A percentile compares a stretch with the other conserved stretches of the same genome.
These are phyloP conservation scores for Cryptosporidium sp. DNA, from an alignment of 169 alveolate species.

Conservation along the genomic window DNA sequence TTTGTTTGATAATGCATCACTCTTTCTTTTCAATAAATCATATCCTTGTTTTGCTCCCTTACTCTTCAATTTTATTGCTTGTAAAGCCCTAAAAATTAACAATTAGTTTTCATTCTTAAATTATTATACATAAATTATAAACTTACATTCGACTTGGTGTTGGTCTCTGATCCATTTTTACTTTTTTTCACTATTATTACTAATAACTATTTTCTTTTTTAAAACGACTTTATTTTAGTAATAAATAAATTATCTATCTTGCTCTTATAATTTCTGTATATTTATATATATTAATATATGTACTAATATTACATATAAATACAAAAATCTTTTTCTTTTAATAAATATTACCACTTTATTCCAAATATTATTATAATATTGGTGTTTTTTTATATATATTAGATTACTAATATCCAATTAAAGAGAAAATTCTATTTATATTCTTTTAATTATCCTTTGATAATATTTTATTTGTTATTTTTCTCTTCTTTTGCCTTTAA, in stretches of 20 bases:
- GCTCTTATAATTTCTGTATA: too few relatives aligned
- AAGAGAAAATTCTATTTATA: too few relatives aligned
- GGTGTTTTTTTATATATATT: background rate
- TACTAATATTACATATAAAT: too few relatives aligned
- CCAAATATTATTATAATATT: background rate
- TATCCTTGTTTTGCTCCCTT: conserved; percentile 93
- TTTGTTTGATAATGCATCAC: conserved; percentile 93
- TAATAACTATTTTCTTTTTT: background rate
- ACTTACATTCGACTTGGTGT: conserved; percentile 76
- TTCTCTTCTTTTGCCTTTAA: background rate
- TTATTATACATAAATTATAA: background rate
- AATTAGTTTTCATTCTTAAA: background rate
- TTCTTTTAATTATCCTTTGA: background rate
- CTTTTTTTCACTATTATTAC: background rate
- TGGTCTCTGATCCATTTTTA: conserved; percentile 67
- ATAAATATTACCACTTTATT: background rate
- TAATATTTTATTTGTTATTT: background rate
- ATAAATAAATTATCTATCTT: background rate
- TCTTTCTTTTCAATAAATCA: conserved; percentile 91
- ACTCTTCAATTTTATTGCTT: conserved; percentile 84
- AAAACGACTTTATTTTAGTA: background rate
- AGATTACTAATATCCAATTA: too few relatives aligned
- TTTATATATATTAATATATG: too few relatives aligned
- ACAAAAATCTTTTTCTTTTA: too few relatives aligned
- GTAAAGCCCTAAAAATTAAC: conserved; percentile 83